A percentile compares a stretch with the other conserved stretches of the same genome.
Conservation (phyloP, 345 rosid genomes). For the Linum trigynum region DNA sequence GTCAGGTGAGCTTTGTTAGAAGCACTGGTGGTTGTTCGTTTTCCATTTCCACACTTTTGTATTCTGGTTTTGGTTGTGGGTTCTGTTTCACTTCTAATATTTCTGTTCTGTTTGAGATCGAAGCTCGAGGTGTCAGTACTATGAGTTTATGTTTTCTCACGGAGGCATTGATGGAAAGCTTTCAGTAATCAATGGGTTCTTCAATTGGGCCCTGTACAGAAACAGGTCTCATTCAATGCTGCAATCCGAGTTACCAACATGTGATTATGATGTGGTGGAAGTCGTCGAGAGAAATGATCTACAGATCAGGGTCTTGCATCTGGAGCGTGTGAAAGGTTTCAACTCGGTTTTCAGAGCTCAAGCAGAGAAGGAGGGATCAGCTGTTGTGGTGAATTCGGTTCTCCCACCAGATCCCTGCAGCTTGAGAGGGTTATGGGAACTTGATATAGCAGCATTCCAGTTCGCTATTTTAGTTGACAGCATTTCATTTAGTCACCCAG, state of each 20-base stretch:
- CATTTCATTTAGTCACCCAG: background rate
- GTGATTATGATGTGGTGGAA: conserved; percentile 56
- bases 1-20: no score
- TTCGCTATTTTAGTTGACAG: conserved; percentile 13
- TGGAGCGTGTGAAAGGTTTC: conserved; percentile 42
- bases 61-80: no score
- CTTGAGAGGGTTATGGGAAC: conserved; percentile 51
- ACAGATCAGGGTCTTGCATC: conserved; percentile 31
- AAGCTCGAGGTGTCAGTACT: no score
- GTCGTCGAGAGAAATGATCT: conserved; percentile 33
- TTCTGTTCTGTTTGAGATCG: no score
- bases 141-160: no score
- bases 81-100: no score
- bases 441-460: conserved; percentile 52
- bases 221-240: conserved; percentile 36
- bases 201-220: conserved; percentile 28
- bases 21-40: no score
- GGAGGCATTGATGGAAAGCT: no score
- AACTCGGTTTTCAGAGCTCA: conserved; percentile 48
- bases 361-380: conserved; percentile 16
- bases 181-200: no score
- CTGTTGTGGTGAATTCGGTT: conserved; percentile 32
- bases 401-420: conserved; percentile 52
- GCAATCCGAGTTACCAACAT: conserved; percentile 35
- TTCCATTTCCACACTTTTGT: no score